Evolutionary conservation across 306 rosid species (phyloP).

Genomic region (Malus sieversii): DNA sequence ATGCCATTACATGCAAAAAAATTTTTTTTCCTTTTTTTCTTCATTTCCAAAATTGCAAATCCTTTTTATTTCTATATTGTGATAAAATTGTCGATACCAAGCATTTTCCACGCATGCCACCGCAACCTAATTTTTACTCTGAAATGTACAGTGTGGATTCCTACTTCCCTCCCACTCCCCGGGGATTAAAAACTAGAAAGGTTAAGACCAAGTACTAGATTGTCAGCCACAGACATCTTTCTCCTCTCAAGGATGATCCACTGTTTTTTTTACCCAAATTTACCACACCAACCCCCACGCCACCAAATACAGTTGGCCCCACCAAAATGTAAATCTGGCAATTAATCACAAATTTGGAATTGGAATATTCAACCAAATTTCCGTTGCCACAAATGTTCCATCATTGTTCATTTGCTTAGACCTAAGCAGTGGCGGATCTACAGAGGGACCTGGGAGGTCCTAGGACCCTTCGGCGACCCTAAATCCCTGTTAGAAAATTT

Average conservation of each 20-base stretch:
- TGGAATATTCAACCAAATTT: not conserved
- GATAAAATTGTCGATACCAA: too few relatives aligned
- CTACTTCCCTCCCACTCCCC: not conserved
- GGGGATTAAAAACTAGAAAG: not conserved
- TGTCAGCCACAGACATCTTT: not conserved
- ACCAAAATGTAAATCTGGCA: not conserved
- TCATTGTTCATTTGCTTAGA: not conserved
- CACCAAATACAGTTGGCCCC: conserved; percentile 3
- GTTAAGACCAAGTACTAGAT: not conserved
- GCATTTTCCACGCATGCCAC: too few relatives aligned
- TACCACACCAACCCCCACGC: not conserved
- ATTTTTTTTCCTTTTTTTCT: too few relatives aligned
- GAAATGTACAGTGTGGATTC: not conserved
- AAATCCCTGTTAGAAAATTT: too few relatives aligned
- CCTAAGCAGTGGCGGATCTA: too few relatives aligned
- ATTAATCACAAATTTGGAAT: not conserved
- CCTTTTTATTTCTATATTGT: too few relatives aligned
- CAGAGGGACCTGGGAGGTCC: too few relatives aligned
- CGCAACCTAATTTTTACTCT: not conserved
- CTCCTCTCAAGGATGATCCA: not conserved
- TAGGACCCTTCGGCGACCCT: too few relatives aligned
- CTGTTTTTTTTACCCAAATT: not conserved
- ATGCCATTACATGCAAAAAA: not conserved
- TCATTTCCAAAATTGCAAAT: too few relatives aligned
- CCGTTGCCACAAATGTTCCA: not conserved